Base-by-base conservation (phyloP, 306 rosid genomes). In the Castanea mollissima region DNA sequence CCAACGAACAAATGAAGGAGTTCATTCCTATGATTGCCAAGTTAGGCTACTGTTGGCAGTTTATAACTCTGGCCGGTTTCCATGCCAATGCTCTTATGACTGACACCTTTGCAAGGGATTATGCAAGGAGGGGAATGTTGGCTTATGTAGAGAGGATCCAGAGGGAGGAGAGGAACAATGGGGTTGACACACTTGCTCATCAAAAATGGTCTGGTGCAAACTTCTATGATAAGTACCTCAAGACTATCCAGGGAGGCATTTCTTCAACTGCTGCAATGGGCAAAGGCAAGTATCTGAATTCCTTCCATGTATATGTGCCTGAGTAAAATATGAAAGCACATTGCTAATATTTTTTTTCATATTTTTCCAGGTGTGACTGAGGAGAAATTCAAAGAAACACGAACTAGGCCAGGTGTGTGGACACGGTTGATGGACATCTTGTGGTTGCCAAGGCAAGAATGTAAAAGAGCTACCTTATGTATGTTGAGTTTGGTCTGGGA, bases 181-280 rank as follows among this genome's bases (percentile, higher is more conserved):
- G 91, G 2, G 97, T 95, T 51, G 99, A 95, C 80, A 95, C 99
- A 5, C 96, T 95, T 72, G 98, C 98, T 76, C 99, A 95, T 62
- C 99, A 93, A 88, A 95, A 91, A 83, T 95, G 99, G 99, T 91
- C 98, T 15, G 99, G 99, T 35, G 99, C 99, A 69, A 95, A 89
- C 69, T 95, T 84, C 82, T 95, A 95, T 73, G 99, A 95, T 27
- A 86, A 92, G 87, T 95, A 95, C 78, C 94, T 95, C 63, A 95
- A 91, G 97, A 93, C 98, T 52, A 91, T 95, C 11, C 99, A 95
- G 73, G 99, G 98, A 2, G 99, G 99, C 69, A 92, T 90, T 12
- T 86, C 99, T 0, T 95, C 99, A 44, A 93, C 99, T 19, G 96
- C 99, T 27, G 98, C 99, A n/a, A 95, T 95, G 99, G 99, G 98